Evolutionary conservation across 768 basidiomycete species (phyloP), one percentile per base, ranked within the genome.

Genomic region (Amanita fuliginea): DNA sequence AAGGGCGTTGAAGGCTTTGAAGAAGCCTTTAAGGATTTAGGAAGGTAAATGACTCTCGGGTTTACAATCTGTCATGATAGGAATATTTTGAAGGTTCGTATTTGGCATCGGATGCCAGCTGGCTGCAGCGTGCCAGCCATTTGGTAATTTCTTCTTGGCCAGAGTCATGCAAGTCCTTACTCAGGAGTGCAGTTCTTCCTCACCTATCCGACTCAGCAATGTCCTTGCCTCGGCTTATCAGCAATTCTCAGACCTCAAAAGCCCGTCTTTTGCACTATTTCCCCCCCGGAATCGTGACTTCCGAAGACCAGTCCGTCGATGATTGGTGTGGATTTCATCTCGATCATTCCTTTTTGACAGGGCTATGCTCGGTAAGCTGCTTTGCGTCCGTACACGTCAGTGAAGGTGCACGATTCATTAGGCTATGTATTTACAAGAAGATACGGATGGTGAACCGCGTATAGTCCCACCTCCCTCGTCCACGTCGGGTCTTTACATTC

Each of bases 261-360:
- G 95, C 90, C 3, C 78, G 96, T 28, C 75, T 99, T 10, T 71
- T 99, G n/a, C 95, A 99, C 61, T 99, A 99, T 64, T 99, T 93
- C 59, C 87, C 82, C 8, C 62, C 73, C 1, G 73, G 66, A 41
- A 57, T 54, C 16, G 54, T 62, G 16, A 54, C 57, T 4, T 64
- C 69, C 0, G 76, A 81, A 32, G 77, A 83, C 54, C 83, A 81
- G 42, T 70, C 81, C 1, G 67, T 91, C 24, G 91, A 96, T 55
- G 87, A 81, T 55, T 93, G 90, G 80, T 98, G 95, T 67, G 95
- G 95, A 14, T 92, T 92, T 57, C 95, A 98, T 64, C 71, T 92
- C 18, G 96, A 99, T 60, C 92, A 97, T 59, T 85, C 84, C 6
- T 64, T 91, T 34, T 66, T 99, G 49, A 99, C 96, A 1, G 96